phyloP scores from a whole-genome alignment of 2,329 filamentous ascomycete species.

The Trichocomaceae sp. region DNA sequence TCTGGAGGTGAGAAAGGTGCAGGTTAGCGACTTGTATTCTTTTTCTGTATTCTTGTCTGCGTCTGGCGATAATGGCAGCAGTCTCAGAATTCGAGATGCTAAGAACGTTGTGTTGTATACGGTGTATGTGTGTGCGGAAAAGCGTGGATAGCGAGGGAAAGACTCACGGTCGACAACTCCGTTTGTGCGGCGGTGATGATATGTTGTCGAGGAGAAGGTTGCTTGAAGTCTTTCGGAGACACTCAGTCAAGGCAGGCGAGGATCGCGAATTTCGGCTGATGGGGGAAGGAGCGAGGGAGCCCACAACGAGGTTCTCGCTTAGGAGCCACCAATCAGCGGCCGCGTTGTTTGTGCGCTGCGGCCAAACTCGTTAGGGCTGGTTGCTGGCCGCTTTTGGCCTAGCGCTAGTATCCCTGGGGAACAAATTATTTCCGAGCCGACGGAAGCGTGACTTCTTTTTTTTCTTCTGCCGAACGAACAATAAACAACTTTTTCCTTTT shows the following conservation, averaged over 20 bases:
- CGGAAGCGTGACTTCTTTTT: slow-evolving; percentile 19
- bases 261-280: slow-evolving; percentile 36
- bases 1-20: slow-evolving; percentile 33
- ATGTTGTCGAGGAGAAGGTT: slow-evolving; percentile 36
- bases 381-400: not conserved
- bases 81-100: not conserved
- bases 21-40: slow-evolving; percentile 7
- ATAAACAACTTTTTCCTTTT: not conserved
- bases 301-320: slow-evolving; percentile 38
- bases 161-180: slow-evolving; percentile 39
- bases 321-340: slow-evolving; percentile 26
- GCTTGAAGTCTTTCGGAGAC: slow-evolving; percentile 31
- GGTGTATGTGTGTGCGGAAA: not conserved
- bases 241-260: slow-evolving; percentile 23
- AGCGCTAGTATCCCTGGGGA: slow-evolving; percentile 5
- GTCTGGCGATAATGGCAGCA: not conserved
- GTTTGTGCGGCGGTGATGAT: slow-evolving; percentile 29
- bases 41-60: not conserved
- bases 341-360: slow-evolving; percentile 18
- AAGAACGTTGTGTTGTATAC: not conserved
- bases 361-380: slow-evolving; percentile 29
- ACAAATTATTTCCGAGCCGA: slow-evolving; percentile 15
- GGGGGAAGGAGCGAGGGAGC: slow-evolving; percentile 14
- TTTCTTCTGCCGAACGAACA: slow-evolving; percentile 14
- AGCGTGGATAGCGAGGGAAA: slow-evolving; percentile 10